Base-by-base conservation (phyloP, 768 basidiomycete species). In the Mycena maculata region DNA sequence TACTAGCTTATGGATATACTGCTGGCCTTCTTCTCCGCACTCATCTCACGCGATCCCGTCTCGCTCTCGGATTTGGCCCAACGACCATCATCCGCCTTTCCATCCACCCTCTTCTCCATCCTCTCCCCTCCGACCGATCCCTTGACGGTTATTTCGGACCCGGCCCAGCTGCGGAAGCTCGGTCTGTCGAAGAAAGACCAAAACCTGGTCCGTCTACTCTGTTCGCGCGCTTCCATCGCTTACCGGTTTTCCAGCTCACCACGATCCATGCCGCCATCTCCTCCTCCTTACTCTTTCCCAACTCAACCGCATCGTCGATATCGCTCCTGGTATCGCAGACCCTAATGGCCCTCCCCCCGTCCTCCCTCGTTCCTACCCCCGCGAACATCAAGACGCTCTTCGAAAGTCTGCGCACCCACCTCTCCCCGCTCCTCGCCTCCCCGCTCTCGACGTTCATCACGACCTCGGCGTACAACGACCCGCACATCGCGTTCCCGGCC, bases 1-100 rank as follows among this genome's bases (percentile, higher is more conserved):
- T 4, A 42, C 52, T 63, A 92, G 90, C 81, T 93, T 25, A 76
- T 94, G 33, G 91, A 94, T 70, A 81, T 85, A 22, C 83, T 89
- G 36, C 76, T 93, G 7, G 77, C 84, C 0, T 85, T 91, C 67
- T 92, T 92, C 67, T 80, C 84, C 13, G 84, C 88, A 0, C 79
- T 94, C 6, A 84, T 90, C 6, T 83, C 92, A 4, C 86, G 87
- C 55, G 90, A 93, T 62, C 72, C 84, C 0, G 75, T 76, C 20
- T 87, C 87, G 18, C 77, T 93, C 12, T 65, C 77, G 5, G 90
- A 92, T 30, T 77, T 94, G 23, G 86, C 85, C 7, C 76, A 78
- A 55, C 78, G 78, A 15, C 36, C 73, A 7, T 65, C 74, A n/a
- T 60, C 55, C 50, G 68, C 45, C 59, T 60, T 61, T 59, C 41